phyloP scores from a whole-genome alignment of 2,329 filamentous ascomycete genomes.

The Didymosphaeria variabile region DNA sequence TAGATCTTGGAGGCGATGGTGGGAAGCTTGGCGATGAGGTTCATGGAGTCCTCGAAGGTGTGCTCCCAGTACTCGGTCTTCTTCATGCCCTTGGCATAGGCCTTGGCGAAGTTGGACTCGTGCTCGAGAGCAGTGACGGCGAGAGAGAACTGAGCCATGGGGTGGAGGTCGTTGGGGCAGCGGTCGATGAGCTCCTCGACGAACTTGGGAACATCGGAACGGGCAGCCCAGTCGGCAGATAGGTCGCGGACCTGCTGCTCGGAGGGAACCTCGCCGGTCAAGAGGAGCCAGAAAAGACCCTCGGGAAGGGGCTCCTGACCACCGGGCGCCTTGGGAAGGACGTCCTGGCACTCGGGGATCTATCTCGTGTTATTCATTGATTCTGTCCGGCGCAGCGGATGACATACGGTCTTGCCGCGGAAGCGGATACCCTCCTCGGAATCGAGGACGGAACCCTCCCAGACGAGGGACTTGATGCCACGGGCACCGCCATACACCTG shows the following conservation, averaged over 20 bases:
- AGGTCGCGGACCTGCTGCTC: conserved; percentile 99
- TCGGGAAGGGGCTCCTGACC: conserved; percentile 97
- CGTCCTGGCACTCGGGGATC: conserved; percentile 97
- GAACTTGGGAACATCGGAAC: conserved; percentile 96
- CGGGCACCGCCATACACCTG: conserved; percentile 99
- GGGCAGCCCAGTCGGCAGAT: conserved; percentile 98
- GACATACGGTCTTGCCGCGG: conserved; percentile 86
- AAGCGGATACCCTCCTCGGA: conserved; percentile 99
- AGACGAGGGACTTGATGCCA: conserved; percentile 98
- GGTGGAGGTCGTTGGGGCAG: conserved; percentile 98
- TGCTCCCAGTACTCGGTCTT: conserved; percentile 99
- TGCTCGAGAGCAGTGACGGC: conserved; percentile 98
- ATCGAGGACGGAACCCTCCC: conserved; percentile 98
- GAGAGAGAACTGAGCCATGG: conserved; percentile 99
- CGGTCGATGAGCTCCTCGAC: conserved; percentile 99
- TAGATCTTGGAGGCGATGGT: conserved; percentile 99
- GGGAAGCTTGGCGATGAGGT: conserved; percentile 98
- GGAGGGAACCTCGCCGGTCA: conserved; percentile 96
- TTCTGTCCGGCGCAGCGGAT: neutral
- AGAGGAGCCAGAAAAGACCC: conserved; percentile 99
- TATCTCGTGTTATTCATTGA: conserved; percentile 43
- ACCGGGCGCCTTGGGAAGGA: conserved; percentile 95
- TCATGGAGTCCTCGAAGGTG: conserved; percentile 99
- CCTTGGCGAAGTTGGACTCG: conserved; percentile 96
- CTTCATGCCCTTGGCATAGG: conserved; percentile 98